These are phyloP conservation scores for Novymonas esmeraldas DNA, from an alignment of 208 protist species.

Conservation along the genomic window DNA sequence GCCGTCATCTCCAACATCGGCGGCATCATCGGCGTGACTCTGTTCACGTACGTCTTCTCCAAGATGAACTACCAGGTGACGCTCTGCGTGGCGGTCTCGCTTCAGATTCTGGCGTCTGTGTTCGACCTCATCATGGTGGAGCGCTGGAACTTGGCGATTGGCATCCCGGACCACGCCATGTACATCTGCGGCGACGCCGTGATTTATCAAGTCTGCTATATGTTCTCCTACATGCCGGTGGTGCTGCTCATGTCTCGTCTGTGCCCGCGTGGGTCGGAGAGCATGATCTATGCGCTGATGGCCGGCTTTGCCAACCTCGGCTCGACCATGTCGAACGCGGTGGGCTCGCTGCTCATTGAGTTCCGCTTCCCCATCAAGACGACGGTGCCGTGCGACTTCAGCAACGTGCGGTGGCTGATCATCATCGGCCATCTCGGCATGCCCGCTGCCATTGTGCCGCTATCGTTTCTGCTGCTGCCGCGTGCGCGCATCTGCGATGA, in stretches of 20 bases:
- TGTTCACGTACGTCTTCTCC: conserved; percentile 65
- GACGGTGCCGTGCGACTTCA: conserved; percentile 63
- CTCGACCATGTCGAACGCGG: conserved; percentile 31
- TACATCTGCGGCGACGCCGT: conserved; percentile 75
- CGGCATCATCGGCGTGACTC: conserved; percentile 46
- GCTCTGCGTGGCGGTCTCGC: conserved; percentile 53
- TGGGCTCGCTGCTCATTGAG: conserved; percentile 61
- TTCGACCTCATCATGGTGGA: conserved; percentile 81
- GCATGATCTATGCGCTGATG: conserved; percentile 79
- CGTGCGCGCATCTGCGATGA: conserved; percentile 53
- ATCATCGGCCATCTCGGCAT: conserved; percentile 55
- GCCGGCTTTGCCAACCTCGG: conserved; percentile 82
- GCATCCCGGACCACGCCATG: conserved; percentile 64
- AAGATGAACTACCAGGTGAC: conserved; percentile 59
- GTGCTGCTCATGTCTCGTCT: conserved; percentile 78
- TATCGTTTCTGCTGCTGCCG: conserved; percentile 69
- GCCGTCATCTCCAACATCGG: conserved; percentile 49
- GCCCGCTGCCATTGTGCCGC: conserved; percentile 58
- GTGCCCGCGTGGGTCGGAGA: conserved; percentile 77
- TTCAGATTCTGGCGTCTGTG: conserved; percentile 51
- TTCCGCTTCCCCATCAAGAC: conserved; percentile 46
- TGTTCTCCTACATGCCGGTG: conserved; percentile 73
- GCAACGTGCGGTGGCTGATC: conserved; percentile 60
- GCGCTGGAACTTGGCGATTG: conserved; percentile 67
- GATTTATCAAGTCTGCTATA: conserved; percentile 57